Base-by-base conservation (phyloP, 176 grass and related monocot species). In the Dactylis glomerata region DNA sequence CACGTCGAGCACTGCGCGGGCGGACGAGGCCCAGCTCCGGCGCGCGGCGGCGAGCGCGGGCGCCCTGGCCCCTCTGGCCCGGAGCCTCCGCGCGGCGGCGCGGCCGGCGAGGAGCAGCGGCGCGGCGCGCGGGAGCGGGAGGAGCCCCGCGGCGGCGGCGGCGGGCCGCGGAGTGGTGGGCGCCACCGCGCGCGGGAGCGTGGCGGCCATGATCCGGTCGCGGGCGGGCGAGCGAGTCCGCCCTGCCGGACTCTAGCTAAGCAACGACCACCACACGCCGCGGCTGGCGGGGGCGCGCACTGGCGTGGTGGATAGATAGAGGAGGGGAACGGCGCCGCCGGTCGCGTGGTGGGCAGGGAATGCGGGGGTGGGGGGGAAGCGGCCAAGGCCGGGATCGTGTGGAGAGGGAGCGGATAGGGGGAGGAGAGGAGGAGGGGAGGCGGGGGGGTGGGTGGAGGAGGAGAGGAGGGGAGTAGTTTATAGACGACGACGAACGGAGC, bases 321-420 rank as follows among this genome's bases (percentile, higher is more conserved):
- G 77, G 46, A 13, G 47, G 81, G 28, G n/a, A n/a, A n/a, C n/a
- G 11, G 79, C 3, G 36, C 16, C 46, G 81, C 6, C 33, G 80
- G 2, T 22, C 30, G 44, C 36, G 68, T 73, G 81, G 67, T 45
- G 36, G 67, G 5, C 1, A 30, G 22, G 69, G 0, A 61, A 61
- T 47, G 81, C 46, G 24, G 59, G 76, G 27, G n/a, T n/a, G n/a
- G 57, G 40, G 63, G 22, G 65, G 72, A 86, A 78, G 79, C 26
- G 73, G 84, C 83, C 84, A 79, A 83, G 66, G 88, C 59, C 58
- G 80, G 79, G 84, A 90, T 87, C 89, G 89, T 84, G 89, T 90
- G 89, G 89, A 87, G 84, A 75, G 56, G 49, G 28, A 67, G 47
- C 81, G 82, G 87, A 89, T 89, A 89, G 83, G 81, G 57, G 16